These are phyloP conservation scores for Gastrodia elata DNA, from an alignment of 106 monocot species.

Conservation along the genomic window DNA sequence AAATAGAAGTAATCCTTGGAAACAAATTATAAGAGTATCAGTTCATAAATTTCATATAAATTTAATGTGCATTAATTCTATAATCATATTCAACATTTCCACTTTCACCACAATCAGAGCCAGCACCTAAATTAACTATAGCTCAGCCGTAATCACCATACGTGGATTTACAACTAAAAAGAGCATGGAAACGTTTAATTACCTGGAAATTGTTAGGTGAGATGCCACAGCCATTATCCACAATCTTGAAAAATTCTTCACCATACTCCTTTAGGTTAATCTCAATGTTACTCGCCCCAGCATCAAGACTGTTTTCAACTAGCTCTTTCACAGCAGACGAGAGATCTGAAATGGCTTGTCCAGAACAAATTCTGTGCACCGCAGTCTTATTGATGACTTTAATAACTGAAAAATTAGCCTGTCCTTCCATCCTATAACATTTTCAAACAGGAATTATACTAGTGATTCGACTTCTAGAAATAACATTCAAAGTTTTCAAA, in stretches of 20 bases:
- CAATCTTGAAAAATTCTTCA: conserved; percentile 78
- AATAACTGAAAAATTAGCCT: conserved; percentile 34
- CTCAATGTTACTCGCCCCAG: conserved; percentile 76
- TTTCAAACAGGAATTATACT: neutral
- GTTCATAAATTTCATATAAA: neutral
- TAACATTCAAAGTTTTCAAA: neutral
- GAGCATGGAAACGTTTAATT: conserved; percentile 1
- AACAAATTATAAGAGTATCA: neutral
- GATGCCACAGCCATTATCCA: conserved; percentile 92
- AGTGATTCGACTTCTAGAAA: neutral
- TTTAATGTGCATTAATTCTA: neutral
- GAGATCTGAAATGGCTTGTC: conserved; percentile 95
- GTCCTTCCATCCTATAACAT: conserved; percentile 29
- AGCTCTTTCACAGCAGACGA: conserved; percentile 92
- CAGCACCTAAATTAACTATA: neutral
- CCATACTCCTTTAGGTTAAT: conserved; percentile 72
- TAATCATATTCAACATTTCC: neutral
- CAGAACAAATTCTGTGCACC: conserved; percentile 85
- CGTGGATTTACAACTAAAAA: neutral
- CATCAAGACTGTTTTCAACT: conserved; percentile 95
- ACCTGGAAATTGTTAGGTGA: conserved; percentile 89
- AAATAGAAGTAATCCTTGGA: neutral
- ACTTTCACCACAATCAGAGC: neutral
- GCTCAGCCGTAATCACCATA: neutral
- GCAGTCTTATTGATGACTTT: conserved; percentile 69